Conservation (phyloP, 306 rosid genomes). For the Begonia masoniana region DNA sequence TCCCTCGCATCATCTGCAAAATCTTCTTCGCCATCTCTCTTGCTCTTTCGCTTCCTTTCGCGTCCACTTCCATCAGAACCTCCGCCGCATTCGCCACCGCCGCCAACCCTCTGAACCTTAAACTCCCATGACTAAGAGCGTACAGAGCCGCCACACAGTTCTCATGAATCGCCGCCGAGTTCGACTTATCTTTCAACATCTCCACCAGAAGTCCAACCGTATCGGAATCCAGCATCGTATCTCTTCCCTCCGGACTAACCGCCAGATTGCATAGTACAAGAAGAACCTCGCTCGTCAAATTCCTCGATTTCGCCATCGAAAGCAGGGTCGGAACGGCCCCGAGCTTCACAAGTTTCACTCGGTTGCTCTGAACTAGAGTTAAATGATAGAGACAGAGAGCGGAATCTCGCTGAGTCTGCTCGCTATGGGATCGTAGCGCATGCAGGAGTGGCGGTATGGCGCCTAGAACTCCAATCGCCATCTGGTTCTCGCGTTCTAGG, state of each 20-base stretch:
- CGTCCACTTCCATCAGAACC: conserved; percentile 53
- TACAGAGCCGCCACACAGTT: conserved; percentile 73
- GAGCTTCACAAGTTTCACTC: conserved; percentile 63
- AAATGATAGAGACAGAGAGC: conserved; percentile 73
- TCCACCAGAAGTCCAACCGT: conserved; percentile 58
- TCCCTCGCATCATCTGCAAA: conserved; percentile 50
- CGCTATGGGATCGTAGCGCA: conserved; percentile 62
- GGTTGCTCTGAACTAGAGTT: conserved; percentile 58
- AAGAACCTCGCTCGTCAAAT: conserved; percentile 34
- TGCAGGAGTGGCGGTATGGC: conserved; percentile 72
- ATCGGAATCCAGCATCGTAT: conserved; percentile 68
- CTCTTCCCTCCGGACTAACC: conserved; percentile 47
- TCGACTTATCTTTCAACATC: conserved; percentile 40
- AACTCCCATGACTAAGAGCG: conserved; percentile 65
- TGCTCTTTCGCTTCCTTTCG: conserved; percentile 70
- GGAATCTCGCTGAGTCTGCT: conserved; percentile 68
- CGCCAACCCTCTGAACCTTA: conserved; percentile 80
- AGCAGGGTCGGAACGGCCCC: conserved; percentile 42
- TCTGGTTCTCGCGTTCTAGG: conserved; percentile 57
- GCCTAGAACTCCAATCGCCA: conserved; percentile 87
- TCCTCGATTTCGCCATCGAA: conserved; percentile 31
- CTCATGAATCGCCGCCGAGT: conserved; percentile 61
- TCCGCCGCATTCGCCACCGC: conserved; percentile 64
- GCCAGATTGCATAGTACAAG: conserved; percentile 70
- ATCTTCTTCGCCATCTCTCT: conserved; percentile 63